Percentiles rank a stretch among this genome's conserved stretches.
phyloP scores from a whole-genome alignment of 2,329 filamentous ascomycete species.

The Pseudopithomyces maydicus region DNA sequence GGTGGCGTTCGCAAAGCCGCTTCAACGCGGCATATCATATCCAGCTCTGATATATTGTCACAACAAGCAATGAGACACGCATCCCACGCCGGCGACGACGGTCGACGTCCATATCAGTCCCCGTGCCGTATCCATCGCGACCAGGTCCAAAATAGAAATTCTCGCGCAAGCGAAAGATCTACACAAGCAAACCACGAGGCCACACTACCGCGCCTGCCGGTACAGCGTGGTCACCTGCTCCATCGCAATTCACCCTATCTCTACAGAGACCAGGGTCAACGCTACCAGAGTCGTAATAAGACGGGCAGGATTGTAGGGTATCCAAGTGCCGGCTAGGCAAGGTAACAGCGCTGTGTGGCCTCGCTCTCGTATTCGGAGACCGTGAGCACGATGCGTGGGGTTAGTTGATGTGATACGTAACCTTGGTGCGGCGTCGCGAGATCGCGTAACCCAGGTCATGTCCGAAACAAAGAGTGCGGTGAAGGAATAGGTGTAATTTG shows the following conservation, averaged over 20 bases:
- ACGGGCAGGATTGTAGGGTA: neutral
- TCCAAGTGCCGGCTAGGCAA: neutral
- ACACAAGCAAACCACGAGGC: conserved; percentile 11
- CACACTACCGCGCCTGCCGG: conserved; percentile 8
- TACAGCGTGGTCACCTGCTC: conserved; percentile 2
- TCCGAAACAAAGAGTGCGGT: neutral
- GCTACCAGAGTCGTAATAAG: neutral
- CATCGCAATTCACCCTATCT: conserved; percentile 5
- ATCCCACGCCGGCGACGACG: neutral
- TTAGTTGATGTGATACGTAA: neutral
- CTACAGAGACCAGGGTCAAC: neutral
- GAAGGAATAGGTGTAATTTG: neutral
- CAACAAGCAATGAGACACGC: neutral
- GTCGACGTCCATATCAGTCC: neutral
- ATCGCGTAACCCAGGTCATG: neutral
- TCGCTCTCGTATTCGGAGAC: neutral
- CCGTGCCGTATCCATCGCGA: neutral
- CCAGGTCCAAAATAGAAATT: neutral
- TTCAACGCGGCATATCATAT: neutral
- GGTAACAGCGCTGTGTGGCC: conserved; percentile 1
- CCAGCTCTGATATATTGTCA: neutral
- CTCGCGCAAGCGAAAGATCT: conserved; percentile 8
- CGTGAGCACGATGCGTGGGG: conserved; percentile 6
- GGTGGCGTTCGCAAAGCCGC: neutral
- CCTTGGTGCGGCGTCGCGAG: neutral